Evolutionary conservation across 352 stramenopile species (phyloP), one percentile per base, ranked within the genome.

Genomic region (Plasmopara viticola): DNA sequence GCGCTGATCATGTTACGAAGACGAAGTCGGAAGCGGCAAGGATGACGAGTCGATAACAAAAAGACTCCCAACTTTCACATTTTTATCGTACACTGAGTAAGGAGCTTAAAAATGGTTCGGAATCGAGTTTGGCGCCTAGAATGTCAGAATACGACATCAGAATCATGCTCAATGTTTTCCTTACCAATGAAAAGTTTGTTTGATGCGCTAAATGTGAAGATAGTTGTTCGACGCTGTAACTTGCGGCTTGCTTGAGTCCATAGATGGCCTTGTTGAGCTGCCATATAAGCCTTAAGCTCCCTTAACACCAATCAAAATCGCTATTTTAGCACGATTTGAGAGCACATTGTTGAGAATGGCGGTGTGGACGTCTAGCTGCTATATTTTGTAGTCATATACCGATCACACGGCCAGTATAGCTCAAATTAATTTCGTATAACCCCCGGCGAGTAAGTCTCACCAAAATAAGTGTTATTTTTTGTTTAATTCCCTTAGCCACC

Each of bases 341-440:
- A 41, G 17, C 12, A 18, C 37, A 17, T 9, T 15, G 37, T 41
- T 41, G 3, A 14, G 9, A 17, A 41, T 17, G 2, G 37, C 9
- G 9, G 51, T 58, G 30, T 47, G 34, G 3, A 37, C 51, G 34
- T 58, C 43, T 15, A 58, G 14, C 8, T 52, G n/a, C 9, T 58
- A 28, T 15, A 38, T 52, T 2, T 42, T 15, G 34, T 44, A 58
- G 17, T 7, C 41, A 10, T 2, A 17, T 29, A 12, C 39, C 17
- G 14, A n/a, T 9, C n/a, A n/a, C 12, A 40, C 34, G 41, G 17
- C 13, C 4, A 25, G 28, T 13, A 45, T 30, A 20, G 4, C 8
- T 25, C 39, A 7, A 20, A 29, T 44, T 13, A 2, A 29, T 0
- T 13, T 44, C 39, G 25, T 31, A 2, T 57, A 6, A 13, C 7